phyloP scores from a whole-genome alignment of 495 filamentous ascomycete genomes.

The Alectoria sarmentosa region DNA sequence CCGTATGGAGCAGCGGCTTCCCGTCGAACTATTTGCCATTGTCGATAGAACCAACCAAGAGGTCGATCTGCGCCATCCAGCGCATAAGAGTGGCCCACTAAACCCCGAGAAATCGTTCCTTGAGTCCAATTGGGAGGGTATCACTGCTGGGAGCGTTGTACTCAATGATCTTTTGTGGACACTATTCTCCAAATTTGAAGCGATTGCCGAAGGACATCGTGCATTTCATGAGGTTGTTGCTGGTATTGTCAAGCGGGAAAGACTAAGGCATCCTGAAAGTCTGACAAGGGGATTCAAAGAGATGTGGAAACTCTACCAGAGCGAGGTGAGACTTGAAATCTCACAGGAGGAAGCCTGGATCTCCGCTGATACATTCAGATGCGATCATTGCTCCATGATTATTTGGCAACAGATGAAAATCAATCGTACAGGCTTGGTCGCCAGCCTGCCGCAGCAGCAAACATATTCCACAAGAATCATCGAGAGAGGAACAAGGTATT shows the following conservation, averaged over 20 bases:
- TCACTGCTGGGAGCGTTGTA: slow-evolving; percentile 67
- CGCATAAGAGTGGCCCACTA: slow-evolving; percentile 47
- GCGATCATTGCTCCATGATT: slow-evolving; percentile 88
- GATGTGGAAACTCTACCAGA: slow-evolving; percentile 86
- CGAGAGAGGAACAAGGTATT: slow-evolving; percentile 61
- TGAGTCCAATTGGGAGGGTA: slow-evolving; percentile 57
- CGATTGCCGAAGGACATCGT: slow-evolving; percentile 92
- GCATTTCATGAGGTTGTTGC: slow-evolving; percentile 86
- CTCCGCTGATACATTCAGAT: slow-evolving; percentile 56
- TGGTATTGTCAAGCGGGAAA: slow-evolving; percentile 71
- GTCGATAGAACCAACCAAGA: slow-evolving; percentile 94
- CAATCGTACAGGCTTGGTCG: slow-evolving; percentile 42
- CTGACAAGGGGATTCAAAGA: slow-evolving; percentile 81
- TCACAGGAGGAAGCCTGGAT: neutral
- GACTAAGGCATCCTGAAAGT: slow-evolving; percentile 44
- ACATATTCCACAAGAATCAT: slow-evolving; percentile 51
- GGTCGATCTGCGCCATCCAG: slow-evolving; percentile 84
- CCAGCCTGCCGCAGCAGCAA: slow-evolving; percentile 42
- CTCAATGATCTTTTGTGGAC: slow-evolving; percentile 87
- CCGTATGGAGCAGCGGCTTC: slow-evolving; percentile 83
- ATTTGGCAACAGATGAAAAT: slow-evolving; percentile 88
- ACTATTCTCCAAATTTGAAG: slow-evolving; percentile 91
- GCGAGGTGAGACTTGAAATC: slow-evolving; percentile 47
- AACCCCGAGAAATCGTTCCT: slow-evolving; percentile 35
- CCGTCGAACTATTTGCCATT: slow-evolving; percentile 87